Evolutionary conservation across 2,329 filamentous ascomycete genomes (phyloP).

Genomic region (Venturia nashicola): DNA sequence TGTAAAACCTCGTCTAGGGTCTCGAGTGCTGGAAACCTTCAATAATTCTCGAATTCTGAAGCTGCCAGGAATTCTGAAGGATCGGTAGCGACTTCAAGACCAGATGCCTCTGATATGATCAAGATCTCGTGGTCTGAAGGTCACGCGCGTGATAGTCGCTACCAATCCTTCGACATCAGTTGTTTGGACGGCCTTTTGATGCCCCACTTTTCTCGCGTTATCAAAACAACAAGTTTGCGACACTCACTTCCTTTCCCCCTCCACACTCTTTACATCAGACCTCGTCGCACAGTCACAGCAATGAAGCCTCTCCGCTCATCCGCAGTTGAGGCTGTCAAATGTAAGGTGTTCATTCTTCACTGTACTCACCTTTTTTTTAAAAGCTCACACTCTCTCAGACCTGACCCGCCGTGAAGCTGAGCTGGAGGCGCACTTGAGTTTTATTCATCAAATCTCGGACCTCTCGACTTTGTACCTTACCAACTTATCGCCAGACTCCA

Average conservation of each 20-base stretch:
- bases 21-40: neutral
- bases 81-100: neutral
- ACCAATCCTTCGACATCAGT: neutral
- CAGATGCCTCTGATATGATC: neutral
- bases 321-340: neutral
- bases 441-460: neutral
- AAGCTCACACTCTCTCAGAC: neutral
- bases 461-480: neutral
- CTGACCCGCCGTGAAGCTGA: neutral
- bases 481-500: neutral
- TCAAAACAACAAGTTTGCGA: neutral
- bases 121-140: neutral
- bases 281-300: neutral
- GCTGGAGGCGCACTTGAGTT: neutral
- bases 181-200: neutral
- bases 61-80: neutral
- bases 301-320: neutral
- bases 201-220: neutral
- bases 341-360: neutral
- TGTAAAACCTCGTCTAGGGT: neutral
- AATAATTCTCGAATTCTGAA: neutral
- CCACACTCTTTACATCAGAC: neutral
- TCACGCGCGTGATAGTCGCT: neutral
- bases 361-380: neutral
- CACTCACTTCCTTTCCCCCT: neutral